Base-by-base conservation (phyloP, 768 basidiomycete species). In the Suillus plorans region DNA sequence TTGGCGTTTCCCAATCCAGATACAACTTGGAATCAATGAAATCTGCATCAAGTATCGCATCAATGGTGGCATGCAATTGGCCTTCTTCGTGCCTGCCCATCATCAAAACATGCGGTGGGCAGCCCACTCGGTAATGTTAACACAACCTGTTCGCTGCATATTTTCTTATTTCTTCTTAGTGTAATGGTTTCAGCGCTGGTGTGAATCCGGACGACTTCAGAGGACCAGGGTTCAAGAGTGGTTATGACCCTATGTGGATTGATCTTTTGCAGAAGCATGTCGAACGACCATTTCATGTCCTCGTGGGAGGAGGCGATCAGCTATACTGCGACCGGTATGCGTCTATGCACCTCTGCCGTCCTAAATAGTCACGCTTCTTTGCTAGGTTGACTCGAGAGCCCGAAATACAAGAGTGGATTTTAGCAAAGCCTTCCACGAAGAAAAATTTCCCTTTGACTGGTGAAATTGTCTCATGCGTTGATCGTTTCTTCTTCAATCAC, bases 261-360 rank as follows among this genome's bases (percentile, higher is more conserved):
- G 96, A 99, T 77, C 78, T 99, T n/a, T 84, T 99, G 31, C 79
- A 85, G 50, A 89, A 91, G 70, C 97, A 99, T 70, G 81, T 84
- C 2, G 84, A 87, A 70, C 79, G 80, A 64, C 95, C 97, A 0
- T 95, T 95, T 73, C 97, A 99, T 71, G 86, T 82, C n/a, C 82
- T 99, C 42, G 89, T 97, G 7, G 97, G 97, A 20, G 97, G 97
- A 22, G 95, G 95, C 13, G 95, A 97, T 74, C 95, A 97, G 74
- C 81, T 97, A 20, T 97, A 95, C 70, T 94, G 92, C 67, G 93
- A 95, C 68, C 79, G 82, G 90, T 89, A 69, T 52, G 87, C 71
- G 6, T 31, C 20, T 37, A 58, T 25, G 18, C 47, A 63, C 22
- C 13, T 56, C 41, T 31, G 49, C n/a, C 5, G 16, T 25, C 31